phyloP scores from a whole-genome alignment of 2,329 filamentous ascomycete genomes.

The Neocatenulostroma microsporum region DNA sequence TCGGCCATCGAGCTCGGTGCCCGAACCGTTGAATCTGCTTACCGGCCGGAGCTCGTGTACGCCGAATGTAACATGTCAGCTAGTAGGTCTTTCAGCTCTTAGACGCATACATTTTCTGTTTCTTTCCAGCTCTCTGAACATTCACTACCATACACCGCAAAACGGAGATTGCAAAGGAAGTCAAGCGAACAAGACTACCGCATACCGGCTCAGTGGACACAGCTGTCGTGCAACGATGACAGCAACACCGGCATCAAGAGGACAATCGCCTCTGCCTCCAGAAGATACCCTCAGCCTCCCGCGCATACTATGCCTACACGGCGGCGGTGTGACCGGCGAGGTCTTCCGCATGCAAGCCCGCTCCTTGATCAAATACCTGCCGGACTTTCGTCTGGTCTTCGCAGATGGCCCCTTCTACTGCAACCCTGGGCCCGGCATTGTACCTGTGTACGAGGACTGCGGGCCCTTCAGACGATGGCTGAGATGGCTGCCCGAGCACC shows the following conservation, averaged over 20 bases:
- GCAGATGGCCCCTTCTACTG: slow-evolving; percentile 61
- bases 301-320: slow-evolving; percentile 73
- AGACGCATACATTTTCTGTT: background rate
- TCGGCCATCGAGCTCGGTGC: too few relatives aligned
- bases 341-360: slow-evolving; percentile 65
- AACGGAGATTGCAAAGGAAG: too few relatives aligned
- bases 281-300: slow-evolving; percentile 33
- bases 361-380: slow-evolving; percentile 43
- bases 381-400: slow-evolving; percentile 63
- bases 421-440: slow-evolving; percentile 53
- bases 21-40: slow-evolving; percentile 1
- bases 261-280: background rate
- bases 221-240: slow-evolving; percentile 5
- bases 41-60: slow-evolving; percentile 8
- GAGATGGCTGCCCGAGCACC: slow-evolving; percentile 54
- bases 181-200: too few relatives aligned
- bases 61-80: slow-evolving; percentile 8
- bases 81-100: background rate
- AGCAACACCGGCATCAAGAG: slow-evolving; percentile 1
- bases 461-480: slow-evolving; percentile 61
- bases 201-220: too few relatives aligned
- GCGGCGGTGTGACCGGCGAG: slow-evolving; percentile 63
- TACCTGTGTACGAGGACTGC: slow-evolving; percentile 56
- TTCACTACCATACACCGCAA: too few relatives aligned
- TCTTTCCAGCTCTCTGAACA: slow-evolving; percentile 2